A percentile compares a stretch with the other conserved stretches of the same genome.
Evolutionary conservation across 2,329 filamentous ascomycete species (phyloP).

Genomic region (Hirsutella minnesotensis): DNA sequence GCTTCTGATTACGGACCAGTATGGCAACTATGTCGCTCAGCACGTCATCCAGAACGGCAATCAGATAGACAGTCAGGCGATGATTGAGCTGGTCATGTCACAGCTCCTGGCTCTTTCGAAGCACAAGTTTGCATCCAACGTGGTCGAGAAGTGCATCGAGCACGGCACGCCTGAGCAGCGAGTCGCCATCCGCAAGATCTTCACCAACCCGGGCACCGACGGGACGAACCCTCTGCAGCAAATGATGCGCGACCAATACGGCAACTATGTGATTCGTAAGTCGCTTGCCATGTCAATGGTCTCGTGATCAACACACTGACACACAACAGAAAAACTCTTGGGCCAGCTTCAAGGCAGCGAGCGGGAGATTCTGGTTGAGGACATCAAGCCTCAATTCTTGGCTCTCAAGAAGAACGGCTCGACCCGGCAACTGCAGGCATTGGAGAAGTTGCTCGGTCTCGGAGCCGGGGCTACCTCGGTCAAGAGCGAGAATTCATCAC

Average conservation of each 20-base stretch:
- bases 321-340: constrained; percentile 64
- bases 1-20: constrained; percentile 72
- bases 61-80: constrained; percentile 56
- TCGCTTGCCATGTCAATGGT: constrained; percentile 7
- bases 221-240: constrained; percentile 59
- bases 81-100: constrained; percentile 62
- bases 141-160: constrained; percentile 85
- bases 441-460: constrained; percentile 21
- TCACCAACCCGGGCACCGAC: constrained; percentile 48
- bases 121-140: constrained; percentile 95
- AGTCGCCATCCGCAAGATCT: constrained; percentile 51
- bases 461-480: constrained; percentile 9
- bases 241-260: constrained; percentile 83
- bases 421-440: constrained; percentile 43
- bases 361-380: constrained; percentile 45
- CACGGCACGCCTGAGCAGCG: constrained; percentile 59
- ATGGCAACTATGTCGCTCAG: constrained; percentile 93
- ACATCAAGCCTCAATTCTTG: constrained; percentile 51
- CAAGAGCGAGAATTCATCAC: constrained; percentile 21
- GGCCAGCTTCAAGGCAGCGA: constrained; percentile 48
- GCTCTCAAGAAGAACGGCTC: constrained; percentile 52
- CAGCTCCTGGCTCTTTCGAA: constrained; percentile 69
- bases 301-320: too few relatives aligned
- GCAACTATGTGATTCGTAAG: constrained; percentile 95
- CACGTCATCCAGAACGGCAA: constrained; percentile 76